Evolutionary conservation across 2,329 filamentous ascomycete species (phyloP).

Genomic region (Pyrenophora seminiperda): DNA sequence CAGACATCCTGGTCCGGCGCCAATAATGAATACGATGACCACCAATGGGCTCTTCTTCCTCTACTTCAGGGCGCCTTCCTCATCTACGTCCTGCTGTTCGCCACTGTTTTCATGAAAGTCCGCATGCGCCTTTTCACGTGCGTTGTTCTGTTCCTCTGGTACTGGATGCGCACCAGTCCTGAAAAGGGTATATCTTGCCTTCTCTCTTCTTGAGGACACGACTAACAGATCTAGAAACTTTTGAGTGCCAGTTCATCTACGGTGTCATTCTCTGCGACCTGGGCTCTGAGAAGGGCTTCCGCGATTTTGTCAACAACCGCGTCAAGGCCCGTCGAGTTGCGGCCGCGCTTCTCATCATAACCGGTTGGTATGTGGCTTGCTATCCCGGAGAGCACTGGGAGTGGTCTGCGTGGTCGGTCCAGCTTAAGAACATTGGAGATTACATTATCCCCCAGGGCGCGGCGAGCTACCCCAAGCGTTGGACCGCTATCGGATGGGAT

Average conservation of each 20-base stretch:
- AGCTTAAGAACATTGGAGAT: slow-evolving; percentile 49
- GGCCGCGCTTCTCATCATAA: slow-evolving; percentile 47
- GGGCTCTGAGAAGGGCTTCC: slow-evolving; percentile 54
- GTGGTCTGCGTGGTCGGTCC: slow-evolving; percentile 56
- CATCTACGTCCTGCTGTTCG: slow-evolving; percentile 56
- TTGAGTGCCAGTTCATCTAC: slow-evolving; percentile 58
- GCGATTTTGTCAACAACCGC: slow-evolving; percentile 50
- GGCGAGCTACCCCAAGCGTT: slow-evolving; percentile 50
- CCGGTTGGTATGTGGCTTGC: slow-evolving; percentile 56
- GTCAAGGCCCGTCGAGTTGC: slow-evolving; percentile 49
- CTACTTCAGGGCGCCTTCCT: slow-evolving; percentile 58
- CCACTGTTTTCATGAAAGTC: slow-evolving; percentile 56
- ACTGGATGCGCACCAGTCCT: slow-evolving; percentile 53
- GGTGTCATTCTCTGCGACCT: slow-evolving; percentile 60
- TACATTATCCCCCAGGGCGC: slow-evolving; percentile 57
- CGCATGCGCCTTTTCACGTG: slow-evolving; percentile 55
- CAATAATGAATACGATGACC: slow-evolving; percentile 59
- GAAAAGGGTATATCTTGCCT: slow-evolving; percentile 51
- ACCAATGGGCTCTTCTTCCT: slow-evolving; percentile 61
- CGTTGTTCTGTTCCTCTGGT: slow-evolving; percentile 55
- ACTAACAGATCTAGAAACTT: slow-evolving; percentile 53
- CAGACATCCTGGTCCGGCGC: slow-evolving; percentile 58
- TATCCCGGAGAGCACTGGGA: slow-evolving; percentile 59
- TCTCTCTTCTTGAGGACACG: background rate
- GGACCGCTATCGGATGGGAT: slow-evolving; percentile 56